Conservation (phyloP, 306 rosid genomes). For the Rosa multiflora region DNA sequence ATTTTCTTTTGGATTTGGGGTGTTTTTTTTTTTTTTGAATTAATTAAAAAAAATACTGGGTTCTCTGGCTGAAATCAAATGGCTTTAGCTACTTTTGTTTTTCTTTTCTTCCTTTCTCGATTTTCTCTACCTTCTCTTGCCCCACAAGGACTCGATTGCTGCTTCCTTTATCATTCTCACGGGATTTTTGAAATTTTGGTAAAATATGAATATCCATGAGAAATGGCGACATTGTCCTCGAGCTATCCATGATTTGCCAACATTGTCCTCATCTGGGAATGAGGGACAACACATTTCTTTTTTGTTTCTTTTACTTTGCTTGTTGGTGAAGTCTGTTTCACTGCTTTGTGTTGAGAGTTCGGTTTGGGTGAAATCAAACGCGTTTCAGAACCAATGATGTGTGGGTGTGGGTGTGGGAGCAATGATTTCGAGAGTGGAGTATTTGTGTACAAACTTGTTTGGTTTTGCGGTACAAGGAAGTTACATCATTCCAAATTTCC, state of each 20-base stretch:
- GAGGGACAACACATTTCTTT: neutral
- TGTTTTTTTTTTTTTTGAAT: neutral
- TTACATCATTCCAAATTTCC: neutral
- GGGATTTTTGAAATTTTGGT: neutral
- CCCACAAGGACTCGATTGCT: constrained; percentile 34
- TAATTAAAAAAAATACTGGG: constrained; percentile 4
- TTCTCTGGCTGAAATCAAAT: constrained; percentile 36
- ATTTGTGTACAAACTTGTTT: neutral
- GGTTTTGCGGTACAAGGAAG: neutral
- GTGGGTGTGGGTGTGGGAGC: neutral
- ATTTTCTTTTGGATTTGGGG: neutral
- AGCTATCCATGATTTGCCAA: neutral
- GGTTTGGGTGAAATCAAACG: constrained; percentile 8
- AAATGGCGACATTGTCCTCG: constrained; percentile 16
- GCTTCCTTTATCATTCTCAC: constrained; percentile 10
- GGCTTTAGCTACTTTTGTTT: constrained; percentile 16
- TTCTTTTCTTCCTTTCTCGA: constrained; percentile 27
- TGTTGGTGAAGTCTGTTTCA: constrained; percentile 22
- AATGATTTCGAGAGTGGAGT: neutral
- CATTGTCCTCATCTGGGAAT: neutral
- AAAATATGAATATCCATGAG: neutral
- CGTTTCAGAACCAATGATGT: neutral
- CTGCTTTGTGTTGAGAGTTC: constrained; percentile 10
- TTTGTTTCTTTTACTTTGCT: neutral
- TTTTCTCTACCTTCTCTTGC: constrained; percentile 36